A percentile compares a stretch with the other conserved stretches of the same genome.
phyloP scores from a whole-genome alignment of 2,329 filamentous ascomycete species.

The Botrytis tulipae region DNA sequence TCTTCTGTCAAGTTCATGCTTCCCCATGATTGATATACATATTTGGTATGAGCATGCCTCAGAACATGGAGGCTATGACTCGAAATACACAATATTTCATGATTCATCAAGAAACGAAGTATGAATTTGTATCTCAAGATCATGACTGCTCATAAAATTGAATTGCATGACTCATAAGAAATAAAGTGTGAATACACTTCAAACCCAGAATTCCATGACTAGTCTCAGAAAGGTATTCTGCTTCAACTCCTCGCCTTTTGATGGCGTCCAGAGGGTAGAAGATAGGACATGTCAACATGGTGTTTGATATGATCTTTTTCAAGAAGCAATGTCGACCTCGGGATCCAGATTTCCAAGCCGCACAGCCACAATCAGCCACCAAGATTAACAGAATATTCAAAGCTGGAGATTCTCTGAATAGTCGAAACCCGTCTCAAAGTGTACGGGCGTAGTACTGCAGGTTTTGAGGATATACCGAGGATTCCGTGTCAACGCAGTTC shows the following conservation, averaged over 20 bases:
- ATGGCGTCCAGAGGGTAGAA: no score
- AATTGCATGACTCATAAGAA: neutral
- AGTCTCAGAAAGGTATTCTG: no score
- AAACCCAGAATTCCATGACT: rapidly evolving
- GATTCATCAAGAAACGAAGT: neutral
- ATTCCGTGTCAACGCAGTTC: neutral
- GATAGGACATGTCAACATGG: no score
- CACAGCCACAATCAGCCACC: neutral
- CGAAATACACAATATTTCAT: neutral
- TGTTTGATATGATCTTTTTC: no score
- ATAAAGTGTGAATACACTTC: neutral
- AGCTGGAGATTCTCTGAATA: neutral
- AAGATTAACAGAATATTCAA: neutral
- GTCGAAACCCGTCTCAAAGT: neutral
- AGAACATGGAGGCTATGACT: neutral
- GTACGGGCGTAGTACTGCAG: neutral
- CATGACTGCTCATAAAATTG: no score
- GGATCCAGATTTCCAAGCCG: neutral
- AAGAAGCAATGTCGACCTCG: neutral
- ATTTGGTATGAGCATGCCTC: neutral
- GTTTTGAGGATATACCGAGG: neutral
- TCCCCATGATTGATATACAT: neutral
- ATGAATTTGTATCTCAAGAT: no score
- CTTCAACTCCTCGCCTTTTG: no score
- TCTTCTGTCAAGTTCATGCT: neutral